Evolutionary conservation across 192 early-diverging fungal species (phyloP).

Genomic region (Coemansia guatemalensis): DNA sequence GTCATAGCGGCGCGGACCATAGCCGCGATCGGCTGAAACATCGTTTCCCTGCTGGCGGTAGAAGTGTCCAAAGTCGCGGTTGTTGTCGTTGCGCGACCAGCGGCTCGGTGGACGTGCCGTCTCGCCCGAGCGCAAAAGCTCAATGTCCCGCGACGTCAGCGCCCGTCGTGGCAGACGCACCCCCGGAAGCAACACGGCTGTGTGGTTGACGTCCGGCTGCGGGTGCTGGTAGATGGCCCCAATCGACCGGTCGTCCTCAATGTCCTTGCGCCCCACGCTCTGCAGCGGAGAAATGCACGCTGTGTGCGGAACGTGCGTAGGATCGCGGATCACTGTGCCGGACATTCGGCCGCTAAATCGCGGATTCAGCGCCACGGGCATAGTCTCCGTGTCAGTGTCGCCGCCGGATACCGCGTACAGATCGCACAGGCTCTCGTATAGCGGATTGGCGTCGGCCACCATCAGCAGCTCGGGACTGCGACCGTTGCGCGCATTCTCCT

Average conservation of each 20-base stretch:
- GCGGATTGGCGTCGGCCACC: slow-evolving; percentile 60
- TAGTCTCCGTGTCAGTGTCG: slow-evolving; percentile 18
- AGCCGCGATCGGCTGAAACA: slow-evolving; percentile 43
- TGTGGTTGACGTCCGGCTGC: slow-evolving; percentile 25
- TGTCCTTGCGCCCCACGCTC: slow-evolving; percentile 55
- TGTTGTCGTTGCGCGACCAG: slow-evolving; percentile 40
- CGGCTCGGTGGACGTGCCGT: slow-evolving; percentile 27
- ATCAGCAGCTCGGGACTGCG: slow-evolving; percentile 60
- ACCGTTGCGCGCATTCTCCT: slow-evolving; percentile 76
- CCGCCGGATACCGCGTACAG: slow-evolving; percentile 17
- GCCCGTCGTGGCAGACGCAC: slow-evolving; percentile 30
- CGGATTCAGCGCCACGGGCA: slow-evolving; percentile 50
- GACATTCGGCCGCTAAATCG: slow-evolving; percentile 58
- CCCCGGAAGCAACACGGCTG: slow-evolving; percentile 41
- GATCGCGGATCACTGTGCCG: slow-evolving; percentile 59
- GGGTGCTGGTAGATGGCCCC: slow-evolving; percentile 53
- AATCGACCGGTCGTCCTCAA: slow-evolving; percentile 64
- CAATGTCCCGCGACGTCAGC: slow-evolving; percentile 32
- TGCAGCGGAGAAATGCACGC: slow-evolving; percentile 61
- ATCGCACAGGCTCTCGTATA: slow-evolving; percentile 59
- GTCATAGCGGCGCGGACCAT: slow-evolving; percentile 48
- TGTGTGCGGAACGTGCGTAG: slow-evolving; percentile 59
- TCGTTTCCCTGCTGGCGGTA: slow-evolving; percentile 53
- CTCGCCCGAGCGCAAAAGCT: slow-evolving; percentile 42
- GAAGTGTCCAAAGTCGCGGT: slow-evolving; percentile 42